phyloP scores from a whole-genome alignment of 371 early-diverging fungal genomes.

The Parasitella parasitica region DNA sequence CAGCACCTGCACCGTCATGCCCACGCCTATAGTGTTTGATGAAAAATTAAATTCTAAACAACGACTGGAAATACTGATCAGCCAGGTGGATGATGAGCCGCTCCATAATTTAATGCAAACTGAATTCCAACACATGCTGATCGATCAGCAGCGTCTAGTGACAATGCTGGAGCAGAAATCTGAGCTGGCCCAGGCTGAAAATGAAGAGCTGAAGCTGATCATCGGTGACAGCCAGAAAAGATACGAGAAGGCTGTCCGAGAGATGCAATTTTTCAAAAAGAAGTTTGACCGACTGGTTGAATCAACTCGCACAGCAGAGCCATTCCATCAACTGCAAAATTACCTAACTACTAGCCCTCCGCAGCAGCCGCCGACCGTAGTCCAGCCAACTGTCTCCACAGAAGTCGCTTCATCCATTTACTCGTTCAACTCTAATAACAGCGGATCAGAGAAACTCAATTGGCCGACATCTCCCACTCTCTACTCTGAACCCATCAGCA shows the following conservation, averaged over 20 bases:
- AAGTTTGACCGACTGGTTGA: conserved; percentile 34
- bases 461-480: conserved; percentile 2
- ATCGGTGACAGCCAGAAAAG: conserved; percentile 34
- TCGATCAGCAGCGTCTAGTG: conserved; percentile 34
- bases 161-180: conserved; percentile 29
- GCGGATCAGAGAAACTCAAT: background rate
- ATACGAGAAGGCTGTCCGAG: conserved; percentile 51
- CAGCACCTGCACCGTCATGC: too few relatives aligned
- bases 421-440: background rate
- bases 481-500: background rate
- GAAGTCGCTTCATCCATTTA: background rate
- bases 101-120: conserved; percentile 21
- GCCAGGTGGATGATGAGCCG: conserved; percentile 19
- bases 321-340: background rate
- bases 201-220: conserved; percentile 24
- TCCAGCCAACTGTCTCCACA: background rate
- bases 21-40: too few relatives aligned
- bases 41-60: conserved; percentile 9
- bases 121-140: conserved; percentile 24
- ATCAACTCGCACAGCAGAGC: background rate
- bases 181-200: conserved; percentile 29
- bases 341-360: background rate
- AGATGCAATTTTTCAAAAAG: conserved; percentile 49
- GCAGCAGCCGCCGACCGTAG: background rate
- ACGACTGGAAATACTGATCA: conserved; percentile 14